Conservation (phyloP, 257 asterid species). For the Leptodermis oblonga region DNA sequence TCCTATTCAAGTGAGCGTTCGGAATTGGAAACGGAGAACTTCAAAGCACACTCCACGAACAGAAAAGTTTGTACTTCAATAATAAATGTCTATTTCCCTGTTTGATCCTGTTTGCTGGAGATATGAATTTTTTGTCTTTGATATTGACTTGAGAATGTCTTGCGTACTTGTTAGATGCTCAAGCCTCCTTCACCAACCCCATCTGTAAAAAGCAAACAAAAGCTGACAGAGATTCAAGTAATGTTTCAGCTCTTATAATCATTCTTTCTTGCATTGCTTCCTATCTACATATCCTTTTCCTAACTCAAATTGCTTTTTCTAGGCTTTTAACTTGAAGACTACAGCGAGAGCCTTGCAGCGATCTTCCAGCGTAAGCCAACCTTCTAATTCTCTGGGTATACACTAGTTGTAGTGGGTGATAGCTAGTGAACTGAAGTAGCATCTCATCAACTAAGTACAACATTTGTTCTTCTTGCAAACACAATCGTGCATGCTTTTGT, state of each 20-base stretch:
- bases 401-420: too few relatives aligned
- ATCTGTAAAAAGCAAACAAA: conserved; percentile 40
- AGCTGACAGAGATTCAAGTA: conserved; percentile 53
- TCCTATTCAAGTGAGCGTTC: conserved; percentile 43
- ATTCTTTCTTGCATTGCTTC: neutral
- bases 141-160: neutral
- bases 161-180: conserved; percentile 29
- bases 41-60: conserved; percentile 41
- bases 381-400: neutral
- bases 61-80: conserved; percentile 54
- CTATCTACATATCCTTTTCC: conserved; percentile 1
- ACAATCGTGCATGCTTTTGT: neutral
- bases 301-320: conserved; percentile 7
- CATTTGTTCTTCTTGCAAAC: neutral
- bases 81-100: neutral
- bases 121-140: neutral
- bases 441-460: too few relatives aligned
- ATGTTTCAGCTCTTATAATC: conserved; percentile 9
- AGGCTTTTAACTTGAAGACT: conserved; percentile 58
- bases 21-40: conserved; percentile 28
- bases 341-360: conserved; percentile 52
- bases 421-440: too few relatives aligned
- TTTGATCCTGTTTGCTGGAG: conserved; percentile 3
- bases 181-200: conserved; percentile 32
- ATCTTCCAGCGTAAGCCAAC: conserved; percentile 42